A percentile compares a stretch with the other conserved stretches of the same genome.
phyloP scores from a whole-genome alignment of 495 filamentous ascomycete species.

The Neurospora terricola region DNA sequence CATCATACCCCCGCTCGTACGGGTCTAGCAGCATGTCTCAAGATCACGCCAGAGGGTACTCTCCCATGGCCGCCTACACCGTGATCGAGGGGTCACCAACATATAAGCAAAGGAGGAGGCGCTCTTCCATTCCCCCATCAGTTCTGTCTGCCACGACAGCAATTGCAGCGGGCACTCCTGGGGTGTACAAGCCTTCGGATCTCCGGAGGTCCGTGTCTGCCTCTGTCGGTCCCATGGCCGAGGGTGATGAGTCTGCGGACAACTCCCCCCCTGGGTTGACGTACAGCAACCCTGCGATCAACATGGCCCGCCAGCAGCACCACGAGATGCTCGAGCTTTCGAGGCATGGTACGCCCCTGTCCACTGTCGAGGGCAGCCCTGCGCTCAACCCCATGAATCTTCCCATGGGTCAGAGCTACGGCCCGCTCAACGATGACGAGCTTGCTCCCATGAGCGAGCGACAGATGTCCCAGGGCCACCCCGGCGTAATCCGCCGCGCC shows the following conservation, averaged over 20 bases:
- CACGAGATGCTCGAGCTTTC: conserved; percentile 77
- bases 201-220: conserved; percentile 84
- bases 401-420: conserved; percentile 54
- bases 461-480: conserved; percentile 50
- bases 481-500: conserved; percentile 74
- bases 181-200: conserved; percentile 67
- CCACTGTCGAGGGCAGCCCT: conserved; percentile 67
- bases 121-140: conserved; percentile 79
- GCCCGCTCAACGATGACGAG: conserved; percentile 54
- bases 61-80: conserved; percentile 53
- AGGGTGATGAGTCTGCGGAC: conserved; percentile 62
- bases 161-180: conserved; percentile 41
- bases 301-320: conserved; percentile 50
- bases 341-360: conserved; percentile 76
- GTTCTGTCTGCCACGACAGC: conserved; percentile 55
- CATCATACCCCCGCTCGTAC: conserved; percentile 67
- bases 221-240: conserved; percentile 73
- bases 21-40: conserved; percentile 47
- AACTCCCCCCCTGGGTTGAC: conserved; percentile 59
- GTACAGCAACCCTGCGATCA: conserved; percentile 53
- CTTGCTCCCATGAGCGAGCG: conserved; percentile 50
- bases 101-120: conserved; percentile 91
- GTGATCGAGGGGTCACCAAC: conserved; percentile 96
- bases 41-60: neutral
- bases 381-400: conserved; percentile 57